Evolutionary conservation across 441 rosid species (phyloP).

Genomic region (Pelargonium australe): DNA sequence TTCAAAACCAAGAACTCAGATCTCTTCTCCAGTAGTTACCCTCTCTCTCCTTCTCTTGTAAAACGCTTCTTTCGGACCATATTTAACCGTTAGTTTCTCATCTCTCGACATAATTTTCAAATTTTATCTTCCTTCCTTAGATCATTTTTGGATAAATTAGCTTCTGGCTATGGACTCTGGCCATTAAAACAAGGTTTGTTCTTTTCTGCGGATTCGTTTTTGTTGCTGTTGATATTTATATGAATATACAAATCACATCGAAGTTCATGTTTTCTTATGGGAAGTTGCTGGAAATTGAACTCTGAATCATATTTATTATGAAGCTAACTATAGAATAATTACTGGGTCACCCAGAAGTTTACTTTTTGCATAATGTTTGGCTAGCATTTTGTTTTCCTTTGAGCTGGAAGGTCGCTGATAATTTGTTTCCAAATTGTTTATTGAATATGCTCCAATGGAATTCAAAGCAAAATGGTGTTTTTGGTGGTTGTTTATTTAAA

Average conservation of each 20-base stretch:
- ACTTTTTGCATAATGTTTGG: not conserved
- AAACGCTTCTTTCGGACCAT: slow-evolving; percentile 23
- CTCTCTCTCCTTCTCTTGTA: slow-evolving; percentile 16
- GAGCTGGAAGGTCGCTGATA: not conserved
- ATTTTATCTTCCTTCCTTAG: not conserved
- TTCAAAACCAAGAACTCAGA: not conserved
- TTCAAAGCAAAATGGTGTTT: not conserved
- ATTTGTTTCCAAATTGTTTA: not conserved
- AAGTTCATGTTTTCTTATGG: not conserved
- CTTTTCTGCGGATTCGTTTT: not conserved
- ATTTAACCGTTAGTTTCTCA: not conserved
- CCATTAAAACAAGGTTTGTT: not conserved
- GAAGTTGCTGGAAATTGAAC: not conserved
- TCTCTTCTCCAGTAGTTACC: not conserved
- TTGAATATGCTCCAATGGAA: not conserved
- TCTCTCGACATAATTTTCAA: not conserved
- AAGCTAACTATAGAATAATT: not conserved
- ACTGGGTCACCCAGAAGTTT: not conserved
- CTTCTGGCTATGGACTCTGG: not conserved
- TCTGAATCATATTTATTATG: too few relatives aligned
- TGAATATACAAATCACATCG: too few relatives aligned
- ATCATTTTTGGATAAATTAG: too few relatives aligned
- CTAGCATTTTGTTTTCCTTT: not conserved
- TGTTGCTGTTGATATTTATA: not conserved
- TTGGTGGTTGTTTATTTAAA: not conserved